Conservation (phyloP, 306 rosid genomes). For the Inga laurina region DNA sequence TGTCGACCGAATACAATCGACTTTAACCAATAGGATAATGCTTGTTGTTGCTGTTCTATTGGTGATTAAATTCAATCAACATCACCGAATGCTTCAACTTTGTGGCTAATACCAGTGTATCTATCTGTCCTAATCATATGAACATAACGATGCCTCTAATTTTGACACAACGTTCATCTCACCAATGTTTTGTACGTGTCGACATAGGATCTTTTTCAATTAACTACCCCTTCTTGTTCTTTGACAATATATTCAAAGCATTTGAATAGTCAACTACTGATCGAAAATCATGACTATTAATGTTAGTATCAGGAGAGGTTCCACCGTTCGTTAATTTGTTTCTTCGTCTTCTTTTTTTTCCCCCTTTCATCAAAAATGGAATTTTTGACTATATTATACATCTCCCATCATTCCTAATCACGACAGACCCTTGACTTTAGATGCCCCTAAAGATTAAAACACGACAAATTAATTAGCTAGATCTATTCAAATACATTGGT, state of each 20-base stretch:
- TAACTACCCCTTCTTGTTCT: not conserved
- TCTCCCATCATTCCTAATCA: not conserved
- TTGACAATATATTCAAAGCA: conserved; percentile 2
- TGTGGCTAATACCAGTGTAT: not conserved
- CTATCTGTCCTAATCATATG: not conserved
- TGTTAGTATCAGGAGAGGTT: not conserved
- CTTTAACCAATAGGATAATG: too few species aligned
- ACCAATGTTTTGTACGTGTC: not conserved
- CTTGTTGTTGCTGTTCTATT: not conserved
- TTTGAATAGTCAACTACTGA: conserved; percentile 22
- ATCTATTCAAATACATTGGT: not conserved
- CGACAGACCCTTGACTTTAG: not conserved
- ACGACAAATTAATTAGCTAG: not conserved
- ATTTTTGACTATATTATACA: conserved; percentile 10
- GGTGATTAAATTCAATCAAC: not conserved
- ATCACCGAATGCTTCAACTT: not conserved
- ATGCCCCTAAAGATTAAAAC: not conserved
- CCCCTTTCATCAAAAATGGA: not conserved
- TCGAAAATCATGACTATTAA: not conserved
- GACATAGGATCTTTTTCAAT: not conserved
- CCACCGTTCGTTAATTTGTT: not conserved
- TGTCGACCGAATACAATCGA: too few species aligned
- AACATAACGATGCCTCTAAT: not conserved
- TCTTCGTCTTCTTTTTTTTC: not conserved
- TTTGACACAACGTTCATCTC: too few species aligned